Evolutionary conservation across 352 stramenopile genomes (phyloP).

Genomic region (Albugo candida): DNA sequence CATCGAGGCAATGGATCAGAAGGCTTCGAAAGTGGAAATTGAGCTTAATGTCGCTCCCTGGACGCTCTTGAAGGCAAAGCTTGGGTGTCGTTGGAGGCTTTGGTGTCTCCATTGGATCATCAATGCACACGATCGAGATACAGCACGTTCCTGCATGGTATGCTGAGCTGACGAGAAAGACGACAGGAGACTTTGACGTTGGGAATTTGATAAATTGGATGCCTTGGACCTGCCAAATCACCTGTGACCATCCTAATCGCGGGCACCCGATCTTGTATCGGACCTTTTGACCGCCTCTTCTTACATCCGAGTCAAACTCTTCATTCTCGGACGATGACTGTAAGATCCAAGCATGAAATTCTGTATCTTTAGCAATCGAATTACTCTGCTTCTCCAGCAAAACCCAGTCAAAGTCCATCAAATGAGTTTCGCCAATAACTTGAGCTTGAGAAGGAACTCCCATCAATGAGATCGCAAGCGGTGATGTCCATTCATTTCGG

Average conservation of each 20-base stretch:
- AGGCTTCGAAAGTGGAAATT: conserved; percentile 19
- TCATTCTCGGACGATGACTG: no score
- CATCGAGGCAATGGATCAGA: conserved; percentile 43
- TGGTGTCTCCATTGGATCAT: conserved; percentile 17
- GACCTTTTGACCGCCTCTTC: no score
- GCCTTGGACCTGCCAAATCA: conserved; percentile 55
- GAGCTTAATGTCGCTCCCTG: conserved; percentile 15
- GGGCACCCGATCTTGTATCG: conserved; percentile 28
- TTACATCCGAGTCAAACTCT: no score
- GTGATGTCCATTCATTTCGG: conserved; percentile 36
- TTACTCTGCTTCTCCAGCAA: conserved; percentile 10
- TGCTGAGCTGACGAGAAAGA: conserved; percentile 50
- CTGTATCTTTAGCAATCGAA: not conserved
- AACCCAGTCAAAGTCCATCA: conserved; percentile 62
- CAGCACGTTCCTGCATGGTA: conserved; percentile 52
- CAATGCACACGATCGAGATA: conserved; percentile 38
- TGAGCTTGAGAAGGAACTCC: conserved; percentile 21
- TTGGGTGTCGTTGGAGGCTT: not conserved
- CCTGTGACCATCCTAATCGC: conserved; percentile 50
- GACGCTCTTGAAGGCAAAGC: conserved; percentile 3
- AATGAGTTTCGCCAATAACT: conserved; percentile 24
- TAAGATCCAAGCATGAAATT: conserved; percentile 21
- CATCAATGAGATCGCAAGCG: conserved; percentile 29
- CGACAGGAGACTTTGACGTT: conserved; percentile 5
- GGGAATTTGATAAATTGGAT: conserved; percentile 64